Evolutionary conservation across 2,329 filamentous ascomycete genomes (phyloP), one percentile per base, ranked within the genome.

Genomic region (Hypoxylon sp.): DNA sequence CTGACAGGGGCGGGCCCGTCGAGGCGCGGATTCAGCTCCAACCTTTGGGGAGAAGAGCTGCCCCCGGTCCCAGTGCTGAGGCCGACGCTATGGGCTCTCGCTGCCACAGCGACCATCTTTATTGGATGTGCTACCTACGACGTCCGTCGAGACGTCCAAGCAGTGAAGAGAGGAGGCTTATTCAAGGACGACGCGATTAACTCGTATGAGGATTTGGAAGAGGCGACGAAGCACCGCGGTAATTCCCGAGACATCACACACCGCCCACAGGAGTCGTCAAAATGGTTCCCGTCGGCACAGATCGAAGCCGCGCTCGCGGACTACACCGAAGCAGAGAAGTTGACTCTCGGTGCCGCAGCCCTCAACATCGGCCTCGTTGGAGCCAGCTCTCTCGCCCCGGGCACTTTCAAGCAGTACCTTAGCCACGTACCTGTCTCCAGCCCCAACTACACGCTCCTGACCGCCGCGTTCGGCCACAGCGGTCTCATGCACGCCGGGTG

Each of bases 371-470:
- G 56, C 24, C 26, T 69, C 6, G 51, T 62, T 22, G 56, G 61
- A 3, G 55, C 64, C 3, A 64, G 38, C 33, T 53, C 5, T 2
- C 18, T 60, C 11, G 38, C 58, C 0, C 66, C 68, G 2, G 22
- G n/a, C 0, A 2, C 18, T 16, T 22, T 68, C 3, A 16, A 6
- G 1, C 2, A n/a, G 9, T 33, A 64, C 20, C 67, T 75, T 26
- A 5, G 9, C 7, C 73, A 74, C 52, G 22, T 61, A 18, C 71
- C 74, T 20, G 44, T 44, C 6, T 2, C 18, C 4, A 20, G 42
- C 1, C 48, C 36, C 6, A 74, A 74, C 50, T 72, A 70, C 51
- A 75, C 73, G 33, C 65, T 74, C 20, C 55, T 76, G 48, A 75
- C 73, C 12, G 72, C 70, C 4, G 53, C 60, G 42, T 75, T 76